phyloP scores from a whole-genome alignment of 2,329 filamentous ascomycete species.

The Cordyceps javanica region DNA sequence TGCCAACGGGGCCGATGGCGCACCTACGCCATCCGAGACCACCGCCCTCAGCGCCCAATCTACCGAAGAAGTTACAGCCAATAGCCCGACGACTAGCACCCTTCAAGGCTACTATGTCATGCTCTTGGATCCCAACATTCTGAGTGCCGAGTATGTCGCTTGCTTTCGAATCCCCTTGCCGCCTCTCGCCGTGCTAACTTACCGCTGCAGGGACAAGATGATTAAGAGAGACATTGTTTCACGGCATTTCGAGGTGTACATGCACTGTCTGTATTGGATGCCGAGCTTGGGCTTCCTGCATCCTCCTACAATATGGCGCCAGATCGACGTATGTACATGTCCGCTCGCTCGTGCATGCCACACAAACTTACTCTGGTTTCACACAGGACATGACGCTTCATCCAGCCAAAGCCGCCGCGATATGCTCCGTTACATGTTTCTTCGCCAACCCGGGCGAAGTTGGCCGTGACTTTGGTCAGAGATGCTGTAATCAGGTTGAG shows the following conservation, averaged over 20 bases:
- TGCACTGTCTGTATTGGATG: conserved; percentile 31
- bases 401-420: conserved; percentile 30
- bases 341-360: neutral
- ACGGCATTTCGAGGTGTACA: conserved; percentile 33
- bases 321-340: conserved; percentile 27
- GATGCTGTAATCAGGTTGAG: conserved; percentile 34
- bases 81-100: conserved; percentile 16
- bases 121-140: conserved; percentile 19
- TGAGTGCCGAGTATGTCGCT: conserved; percentile 25
- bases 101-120: conserved; percentile 17
- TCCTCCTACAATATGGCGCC: conserved; percentile 26
- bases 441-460: conserved; percentile 29
- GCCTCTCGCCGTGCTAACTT: neutral
- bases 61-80: conserved; percentile 11
- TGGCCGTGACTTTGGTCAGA: conserved; percentile 30
- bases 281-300: conserved; percentile 35
- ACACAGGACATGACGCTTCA: conserved; percentile 27
- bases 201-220: conserved; percentile 25
- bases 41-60: neutral
- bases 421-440: conserved; percentile 32
- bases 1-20: conserved; percentile 8
- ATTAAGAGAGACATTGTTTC: conserved; percentile 29
- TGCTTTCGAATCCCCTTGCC: too few species aligned
- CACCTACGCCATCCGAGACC: neutral
- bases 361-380: neutral